A percentile compares a stretch with the other conserved stretches of the same genome.
phyloP scores from a whole-genome alignment of 1,284 basidiomycete species.

The Pseudozyma flocculosa region DNA sequence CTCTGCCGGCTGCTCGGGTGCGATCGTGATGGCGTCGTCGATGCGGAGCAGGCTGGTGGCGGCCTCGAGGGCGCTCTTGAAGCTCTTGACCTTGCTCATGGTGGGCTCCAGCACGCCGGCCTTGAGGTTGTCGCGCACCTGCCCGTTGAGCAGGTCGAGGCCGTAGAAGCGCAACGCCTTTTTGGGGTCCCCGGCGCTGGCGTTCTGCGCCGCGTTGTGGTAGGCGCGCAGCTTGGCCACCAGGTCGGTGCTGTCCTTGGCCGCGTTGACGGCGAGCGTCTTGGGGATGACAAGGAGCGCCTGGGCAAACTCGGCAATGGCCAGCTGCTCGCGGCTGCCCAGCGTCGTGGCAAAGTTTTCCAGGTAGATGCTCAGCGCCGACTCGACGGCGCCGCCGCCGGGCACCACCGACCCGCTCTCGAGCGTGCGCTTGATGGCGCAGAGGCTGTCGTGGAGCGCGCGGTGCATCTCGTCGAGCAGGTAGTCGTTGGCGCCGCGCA shows the following conservation, averaged over 20 bases:
- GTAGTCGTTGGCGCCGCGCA: constrained; percentile 98
- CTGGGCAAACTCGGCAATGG: constrained; percentile 95
- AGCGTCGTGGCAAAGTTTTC: constrained; percentile 97
- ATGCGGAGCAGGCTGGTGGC: constrained; percentile 92
- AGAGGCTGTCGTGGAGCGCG: constrained; percentile 89
- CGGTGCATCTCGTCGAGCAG: constrained; percentile 99
- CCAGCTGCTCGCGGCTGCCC: constrained; percentile 94
- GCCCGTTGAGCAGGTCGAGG: constrained; percentile 88
- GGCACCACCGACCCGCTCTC: constrained; percentile 96
- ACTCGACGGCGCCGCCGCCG: constrained; percentile 96
- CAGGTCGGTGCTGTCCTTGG: constrained; percentile 96
- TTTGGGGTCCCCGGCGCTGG: constrained; percentile 87
- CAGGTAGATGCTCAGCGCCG: constrained; percentile 92
- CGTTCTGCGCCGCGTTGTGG: constrained; percentile 86
- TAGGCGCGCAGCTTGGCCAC: constrained; percentile 96
- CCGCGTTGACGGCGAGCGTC: constrained; percentile 94
- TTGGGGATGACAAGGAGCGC: constrained; percentile 91
- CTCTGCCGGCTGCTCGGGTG: constrained; percentile 50
- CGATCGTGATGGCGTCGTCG: constrained; percentile 68
- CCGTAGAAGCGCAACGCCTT: constrained; percentile 92
- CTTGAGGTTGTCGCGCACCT: constrained; percentile 89
- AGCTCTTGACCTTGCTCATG: constrained; percentile 90
- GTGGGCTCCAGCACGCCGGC: constrained; percentile 96
- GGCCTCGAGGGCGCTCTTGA: constrained; percentile 96
- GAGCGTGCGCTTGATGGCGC: constrained; percentile 92